Percentiles rank a stretch among this genome's conserved stretches.
phyloP scores from a whole-genome alignment of 108 stramenopile species.

The Epithemia pelagica region DNA sequence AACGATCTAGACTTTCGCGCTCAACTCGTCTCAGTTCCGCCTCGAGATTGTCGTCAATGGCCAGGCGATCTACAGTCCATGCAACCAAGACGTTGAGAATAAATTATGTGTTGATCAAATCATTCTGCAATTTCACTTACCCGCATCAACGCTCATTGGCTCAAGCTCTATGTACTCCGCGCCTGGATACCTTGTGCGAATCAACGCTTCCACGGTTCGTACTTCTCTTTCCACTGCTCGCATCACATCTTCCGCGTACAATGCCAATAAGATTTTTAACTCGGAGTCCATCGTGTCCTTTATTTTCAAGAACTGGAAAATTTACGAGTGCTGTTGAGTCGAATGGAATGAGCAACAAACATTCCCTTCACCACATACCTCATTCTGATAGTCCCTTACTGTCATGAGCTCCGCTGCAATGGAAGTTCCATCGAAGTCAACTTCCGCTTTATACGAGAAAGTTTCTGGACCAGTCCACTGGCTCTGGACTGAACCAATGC shows the following conservation, averaged over 20 bases:
- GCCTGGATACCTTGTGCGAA: constrained; percentile 85
- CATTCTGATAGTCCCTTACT: constrained; percentile 13
- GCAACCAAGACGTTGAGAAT: no score
- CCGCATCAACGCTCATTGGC: constrained; percentile 84
- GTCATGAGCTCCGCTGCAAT: constrained; percentile 90
- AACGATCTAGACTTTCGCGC: constrained; percentile 30
- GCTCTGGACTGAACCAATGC: constrained; percentile 82
- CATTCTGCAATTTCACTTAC: neutral
- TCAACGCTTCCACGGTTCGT: constrained; percentile 86
- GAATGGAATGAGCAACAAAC: no score
- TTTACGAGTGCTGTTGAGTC: no score
- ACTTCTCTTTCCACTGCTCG: constrained; percentile 92
- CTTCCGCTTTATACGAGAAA: constrained; percentile 97
- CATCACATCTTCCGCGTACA: constrained; percentile 98
- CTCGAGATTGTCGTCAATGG: constrained; percentile 80
- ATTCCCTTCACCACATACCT: no score
- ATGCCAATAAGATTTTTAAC: constrained; percentile 78
- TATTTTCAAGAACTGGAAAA: constrained; percentile 38
- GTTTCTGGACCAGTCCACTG: constrained; percentile 97
- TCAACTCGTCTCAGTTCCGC: constrained; percentile 59
- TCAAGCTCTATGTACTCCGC: constrained; percentile 97
- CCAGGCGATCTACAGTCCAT: constrained; percentile 61
- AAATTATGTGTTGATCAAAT: neutral
- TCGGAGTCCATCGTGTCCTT: constrained; percentile 66
- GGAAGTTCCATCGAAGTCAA: constrained; percentile 98